These are phyloP conservation scores for Microascus cirrosus DNA, from an alignment of 2,329 filamentous ascomycete species.

Conservation along the genomic window DNA sequence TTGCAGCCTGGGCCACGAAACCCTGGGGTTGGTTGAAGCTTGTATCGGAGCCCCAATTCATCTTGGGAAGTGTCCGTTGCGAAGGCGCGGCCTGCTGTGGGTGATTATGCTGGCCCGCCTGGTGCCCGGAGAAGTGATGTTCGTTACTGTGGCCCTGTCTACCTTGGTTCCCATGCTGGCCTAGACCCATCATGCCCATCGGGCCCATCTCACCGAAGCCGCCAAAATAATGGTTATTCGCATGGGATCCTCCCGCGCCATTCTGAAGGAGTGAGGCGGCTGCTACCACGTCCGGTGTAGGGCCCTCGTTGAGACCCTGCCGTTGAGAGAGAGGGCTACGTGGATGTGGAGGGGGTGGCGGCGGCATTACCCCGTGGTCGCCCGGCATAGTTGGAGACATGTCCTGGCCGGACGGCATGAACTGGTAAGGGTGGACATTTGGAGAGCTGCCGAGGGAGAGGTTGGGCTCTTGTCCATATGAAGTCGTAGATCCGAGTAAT, in stretches of 20 bases:
- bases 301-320: slow-evolving; percentile 10
- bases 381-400: neutral
- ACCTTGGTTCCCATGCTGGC: slow-evolving; percentile 20
- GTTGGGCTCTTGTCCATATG: slow-evolving; percentile 41
- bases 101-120: neutral
- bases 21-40: slow-evolving; percentile 46
- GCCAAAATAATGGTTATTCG: neutral
- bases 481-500: slow-evolving; percentile 56
- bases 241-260: slow-evolving; percentile 14
- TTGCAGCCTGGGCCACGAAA: slow-evolving; percentile 45
- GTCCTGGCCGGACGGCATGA: neutral
- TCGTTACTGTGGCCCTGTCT: slow-evolving; percentile 14
- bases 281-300: slow-evolving; percentile 44
- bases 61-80: slow-evolving; percentile 13
- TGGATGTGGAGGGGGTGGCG: slow-evolving; percentile 11
- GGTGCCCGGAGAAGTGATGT: neutral
- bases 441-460: slow-evolving; percentile 1
- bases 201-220: neutral
- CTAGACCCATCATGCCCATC: neutral
- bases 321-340: neutral
- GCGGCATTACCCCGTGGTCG: slow-evolving; percentile 8
- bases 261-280: slow-evolving; percentile 42
- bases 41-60: slow-evolving; percentile 60
- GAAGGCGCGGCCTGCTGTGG: neutral
- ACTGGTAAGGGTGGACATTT: neutral